A percentile compares a stretch with the other conserved stretches of the same genome.
These are phyloP conservation scores for Arthroderma uncinatum DNA, from an alignment of 2,329 filamentous ascomycete species.

Conservation along the genomic window DNA sequence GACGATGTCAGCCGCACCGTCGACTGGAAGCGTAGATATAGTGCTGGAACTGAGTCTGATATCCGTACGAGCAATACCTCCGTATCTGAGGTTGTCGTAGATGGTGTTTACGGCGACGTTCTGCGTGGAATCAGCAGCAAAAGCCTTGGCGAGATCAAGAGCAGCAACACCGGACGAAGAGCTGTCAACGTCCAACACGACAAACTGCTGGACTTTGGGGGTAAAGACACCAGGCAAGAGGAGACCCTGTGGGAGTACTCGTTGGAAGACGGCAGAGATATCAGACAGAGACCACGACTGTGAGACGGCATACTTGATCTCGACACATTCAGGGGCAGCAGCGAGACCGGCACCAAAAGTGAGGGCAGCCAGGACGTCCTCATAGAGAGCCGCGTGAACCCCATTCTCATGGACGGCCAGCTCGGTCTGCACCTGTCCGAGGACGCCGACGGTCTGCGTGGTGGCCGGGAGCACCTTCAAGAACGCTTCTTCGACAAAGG, in stretches of 20 bases:
- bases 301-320: conserved; percentile 80
- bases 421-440: conserved; percentile 61
- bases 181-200: conserved; percentile 84
- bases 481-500: conserved; percentile 74
- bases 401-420: conserved; percentile 56
- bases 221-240: conserved; percentile 43
- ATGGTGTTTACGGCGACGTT: conserved; percentile 50
- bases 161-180: conserved; percentile 57
- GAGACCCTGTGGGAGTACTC: conserved; percentile 31
- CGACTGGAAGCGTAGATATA: conserved; percentile 71
- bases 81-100: conserved; percentile 55
- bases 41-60: conserved; percentile 72
- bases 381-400: conserved; percentile 74
- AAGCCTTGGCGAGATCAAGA: conserved; percentile 47
- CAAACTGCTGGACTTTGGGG: conserved; percentile 61
- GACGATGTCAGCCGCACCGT: conserved; percentile 66
- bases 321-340: conserved; percentile 54
- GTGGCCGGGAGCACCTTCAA: conserved; percentile 67
- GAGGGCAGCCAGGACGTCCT: conserved; percentile 78
- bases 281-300: conserved; percentile 49
- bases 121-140: conserved; percentile 49
- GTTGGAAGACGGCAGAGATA: conserved; percentile 36
- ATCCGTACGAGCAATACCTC: conserved; percentile 73
- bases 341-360: conserved; percentile 63
- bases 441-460: conserved; percentile 64